Base-by-base conservation (phyloP, 2,329 filamentous ascomycete species). In the Coniochaeta ligniaria region DNA sequence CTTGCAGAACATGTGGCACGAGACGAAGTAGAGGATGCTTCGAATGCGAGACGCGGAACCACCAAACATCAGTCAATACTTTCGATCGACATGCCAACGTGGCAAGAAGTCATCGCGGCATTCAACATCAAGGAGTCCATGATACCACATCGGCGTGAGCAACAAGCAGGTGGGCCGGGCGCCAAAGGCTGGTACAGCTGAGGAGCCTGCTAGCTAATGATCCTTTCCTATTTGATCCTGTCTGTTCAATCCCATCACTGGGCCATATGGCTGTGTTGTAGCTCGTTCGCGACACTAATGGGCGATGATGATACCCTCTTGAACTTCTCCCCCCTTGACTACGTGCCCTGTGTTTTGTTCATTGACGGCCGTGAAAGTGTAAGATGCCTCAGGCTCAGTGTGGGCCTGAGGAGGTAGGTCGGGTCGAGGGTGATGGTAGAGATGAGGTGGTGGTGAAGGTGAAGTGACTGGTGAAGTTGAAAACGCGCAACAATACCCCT, bases 51-150 rank as follows among this genome's bases (percentile, higher is more conserved):
- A 7, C 80, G 83, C 62, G 82, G 84, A 45, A 78, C 84, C 20
- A 79, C 85, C 62, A 86, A 90, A 66, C 89, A 95, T 64, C 95
- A 99, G 74, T 91, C 93, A 14, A 88, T 99, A 24, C 85, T 98
- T 71, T 88, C 90, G 14, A 84, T 99, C 63, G 92, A 98, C 67
- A 95, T 92, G 78, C 81, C 84, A 1, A 90, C 84, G 0, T 99
- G 94, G 94, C 78, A 85, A 66, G 83, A 90, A 22, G 80, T 97
- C 52, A 88, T 96, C 57, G 74, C 89, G 11, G 85, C 84, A 0
- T 96, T 93, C 68, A 78, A 88, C 28, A 91, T 98, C 65, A 82
- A 77, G n/a, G 80, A 91, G 64, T 81, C 90, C 1, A 88, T 97
- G 74, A 98, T 99, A 63, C 83, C 87, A n/a, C 90, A 96, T 72